These are phyloP conservation scores for Globisporangium polare DNA, from an alignment of 352 stramenopile genomes.

Conservation along the genomic window DNA sequence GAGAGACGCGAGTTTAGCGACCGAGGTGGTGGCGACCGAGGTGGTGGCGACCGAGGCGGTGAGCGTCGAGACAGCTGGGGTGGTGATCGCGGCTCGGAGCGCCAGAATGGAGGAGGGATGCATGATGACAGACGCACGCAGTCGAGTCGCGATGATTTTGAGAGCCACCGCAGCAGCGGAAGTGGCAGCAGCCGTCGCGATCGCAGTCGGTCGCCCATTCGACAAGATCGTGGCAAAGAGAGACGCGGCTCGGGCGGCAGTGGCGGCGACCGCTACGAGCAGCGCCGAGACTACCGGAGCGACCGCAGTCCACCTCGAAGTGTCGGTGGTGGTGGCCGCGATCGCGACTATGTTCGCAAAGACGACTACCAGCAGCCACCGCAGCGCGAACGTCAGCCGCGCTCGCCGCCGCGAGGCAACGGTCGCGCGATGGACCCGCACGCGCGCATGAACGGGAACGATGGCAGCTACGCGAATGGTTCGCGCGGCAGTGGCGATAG, in stretches of 20 bases:
- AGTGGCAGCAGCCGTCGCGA: conserved; percentile 6
- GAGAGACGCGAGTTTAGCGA: not conserved
- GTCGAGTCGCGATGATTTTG: not conserved
- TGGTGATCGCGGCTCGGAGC: not conserved
- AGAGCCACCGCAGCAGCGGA: not conserved
- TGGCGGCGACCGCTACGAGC: not conserved
- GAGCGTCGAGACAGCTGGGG: not conserved
- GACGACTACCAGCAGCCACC: not conserved
- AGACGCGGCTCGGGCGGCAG: not conserved
- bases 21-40: not conserved
- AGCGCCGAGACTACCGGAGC: conserved; percentile 4
- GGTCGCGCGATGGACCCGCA: not conserved
- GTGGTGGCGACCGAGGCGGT: not conserved
- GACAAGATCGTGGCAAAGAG: conserved; percentile 10
- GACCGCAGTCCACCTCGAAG: conserved; percentile 11
- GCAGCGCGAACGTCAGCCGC: not conserved
- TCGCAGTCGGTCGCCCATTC: conserved; percentile 13
- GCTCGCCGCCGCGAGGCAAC: conserved; percentile 2
- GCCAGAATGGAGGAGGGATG: not conserved
- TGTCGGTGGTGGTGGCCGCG: not conserved
- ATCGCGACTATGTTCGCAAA: not conserved
- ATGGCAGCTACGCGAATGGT: conserved; percentile 3
- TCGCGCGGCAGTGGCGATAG: not conserved
- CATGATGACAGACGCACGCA: conserved; percentile 5
- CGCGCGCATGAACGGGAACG: conserved; percentile 8